Evolutionary conservation across 345 rosid species (phyloP), one percentile per base, ranked within the genome.

Genomic region (Atalantia buxifolia): DNA sequence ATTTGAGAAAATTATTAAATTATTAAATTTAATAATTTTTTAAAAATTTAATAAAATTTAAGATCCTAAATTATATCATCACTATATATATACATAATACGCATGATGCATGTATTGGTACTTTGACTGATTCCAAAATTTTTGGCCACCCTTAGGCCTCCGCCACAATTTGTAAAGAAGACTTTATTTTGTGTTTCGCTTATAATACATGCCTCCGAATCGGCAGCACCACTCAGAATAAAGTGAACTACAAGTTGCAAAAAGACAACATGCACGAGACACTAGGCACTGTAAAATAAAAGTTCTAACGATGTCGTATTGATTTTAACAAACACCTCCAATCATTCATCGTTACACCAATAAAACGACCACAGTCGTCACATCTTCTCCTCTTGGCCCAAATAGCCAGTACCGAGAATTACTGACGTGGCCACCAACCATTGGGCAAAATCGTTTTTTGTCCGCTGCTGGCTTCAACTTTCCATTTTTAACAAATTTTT

Each of bases 261-360:
- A 79, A 22, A 18, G 25, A 55, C 57, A 40, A 73, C 73, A 36
- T 69, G 65, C 83, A 70, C 83, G 71, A 67, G 42, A 69, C 81
- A 75, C 76, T 0, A 83, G 73, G 25, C 50, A 45, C 50, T 45
- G 5, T 14, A 45, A 45, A 28, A 56, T 14, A 71, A 22, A 67
- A 40, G 62, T n/a, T 56, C 16, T 50, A 67, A 79, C 80, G 74
- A 63, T 64, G 81, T 63, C 81, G 79, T 69, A 56, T 80, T 66
- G 62, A 5, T 75, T 42, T 68, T 36, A 45, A 60, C 42, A 50
- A 60, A 74, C 40, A 66, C 76, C 57, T 22, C 78, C 78, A 79
- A 70, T 75, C 70, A 69, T 66, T 25, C 36, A 2, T 40, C 68
- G 4, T 27, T 36, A 24, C 55, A 60, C 67, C 68, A 74, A 74